Base-by-base conservation (phyloP, 805 yeast species). In the Candida andamanensis region DNA sequence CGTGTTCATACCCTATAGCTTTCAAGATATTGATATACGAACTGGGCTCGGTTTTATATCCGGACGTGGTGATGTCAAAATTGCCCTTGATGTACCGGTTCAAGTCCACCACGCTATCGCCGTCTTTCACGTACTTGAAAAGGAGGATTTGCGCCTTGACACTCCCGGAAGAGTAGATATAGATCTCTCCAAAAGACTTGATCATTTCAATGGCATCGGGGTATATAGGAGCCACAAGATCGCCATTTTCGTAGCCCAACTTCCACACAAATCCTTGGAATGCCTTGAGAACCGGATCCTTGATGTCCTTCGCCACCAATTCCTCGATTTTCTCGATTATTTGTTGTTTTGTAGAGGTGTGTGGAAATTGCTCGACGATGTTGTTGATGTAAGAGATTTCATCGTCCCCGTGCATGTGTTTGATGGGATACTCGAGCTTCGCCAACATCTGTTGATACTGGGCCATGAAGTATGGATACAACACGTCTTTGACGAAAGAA, bases 131-230 rank as follows among this genome's bases (percentile, higher is more conserved):
- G 50, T 83, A 72, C 0, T 67, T 69, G 49, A 89, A 85, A 36
- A 89, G 58, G 39, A 89, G 60, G 46, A 79, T 81, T 47, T 89
- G 97, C 1, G 97, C 97, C 37, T 78, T 73, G 15, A 89, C 76
- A 26, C 92, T 80, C 1, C 97, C 97, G 17, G 95, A 83, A 0
- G 96, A 86, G 58, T 89, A 89, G 13, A 89, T 85, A 49, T 69
- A 83, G 0, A 85, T 60, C 2, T 60, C 58, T 1, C 46, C 36
- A 74, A 78, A 72, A 3, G 46, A 34, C 30, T 63, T 43, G 32
- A 87, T 72, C 26, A 73, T 70, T 0, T 58, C 58, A 28, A 84
- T 67, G 1, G 92, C 89, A 54, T 89, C 97, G 0, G 44, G 49
- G 49, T 76, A 89, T 4, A 89, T 51, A 0, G 95, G 95, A 1